These are phyloP conservation scores for Westerdykella ornata DNA, from an alignment of 2,329 filamentous ascomycete genomes.

Conservation along the genomic window DNA sequence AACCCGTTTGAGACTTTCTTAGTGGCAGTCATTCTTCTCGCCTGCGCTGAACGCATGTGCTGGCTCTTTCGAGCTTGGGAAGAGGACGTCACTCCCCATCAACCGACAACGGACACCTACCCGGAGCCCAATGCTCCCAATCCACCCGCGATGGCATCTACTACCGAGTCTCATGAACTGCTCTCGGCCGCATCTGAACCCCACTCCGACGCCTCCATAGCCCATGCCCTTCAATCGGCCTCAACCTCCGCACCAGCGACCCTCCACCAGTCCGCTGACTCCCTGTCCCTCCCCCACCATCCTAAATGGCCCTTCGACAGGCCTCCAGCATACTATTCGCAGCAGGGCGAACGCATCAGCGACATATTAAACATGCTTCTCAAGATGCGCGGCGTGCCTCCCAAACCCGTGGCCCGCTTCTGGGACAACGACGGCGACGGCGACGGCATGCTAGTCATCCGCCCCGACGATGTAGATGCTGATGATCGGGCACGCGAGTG, in stretches of 20 bases:
- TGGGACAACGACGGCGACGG: slow-evolving; percentile 10
- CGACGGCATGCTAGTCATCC: slow-evolving; percentile 33
- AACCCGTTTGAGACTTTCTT: slow-evolving; percentile 55
- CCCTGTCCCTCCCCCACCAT: slow-evolving; percentile 6
- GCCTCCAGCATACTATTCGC: slow-evolving; percentile 46
- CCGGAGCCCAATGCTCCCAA: not conserved
- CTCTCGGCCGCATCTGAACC: slow-evolving; percentile 5
- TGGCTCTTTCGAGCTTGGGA: slow-evolving; percentile 53
- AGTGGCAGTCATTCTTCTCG: slow-evolving; percentile 52
- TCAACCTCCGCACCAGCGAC: not conserved
- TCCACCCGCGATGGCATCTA: slow-evolving; percentile 1
- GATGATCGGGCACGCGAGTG: slow-evolving; percentile 31
- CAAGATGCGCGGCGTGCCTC: slow-evolving; percentile 49
- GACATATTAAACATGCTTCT: slow-evolving; percentile 53
- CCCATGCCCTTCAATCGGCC: slow-evolving; percentile 1
- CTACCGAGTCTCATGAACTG: not conserved
- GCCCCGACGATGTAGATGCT: slow-evolving; percentile 21
- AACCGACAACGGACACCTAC: not conserved
- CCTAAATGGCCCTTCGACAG: slow-evolving; percentile 50
- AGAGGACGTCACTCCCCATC: slow-evolving; percentile 1
- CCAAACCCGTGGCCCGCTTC: slow-evolving; percentile 30
- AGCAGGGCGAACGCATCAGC: slow-evolving; percentile 53
- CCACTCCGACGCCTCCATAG: slow-evolving; percentile 7
- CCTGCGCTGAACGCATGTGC: slow-evolving; percentile 54
- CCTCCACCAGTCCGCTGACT: not conserved